A percentile compares a stretch with the other conserved stretches of the same genome.
phyloP scores from a whole-genome alignment of 805 yeast genomes.

The Candida pini region DNA sequence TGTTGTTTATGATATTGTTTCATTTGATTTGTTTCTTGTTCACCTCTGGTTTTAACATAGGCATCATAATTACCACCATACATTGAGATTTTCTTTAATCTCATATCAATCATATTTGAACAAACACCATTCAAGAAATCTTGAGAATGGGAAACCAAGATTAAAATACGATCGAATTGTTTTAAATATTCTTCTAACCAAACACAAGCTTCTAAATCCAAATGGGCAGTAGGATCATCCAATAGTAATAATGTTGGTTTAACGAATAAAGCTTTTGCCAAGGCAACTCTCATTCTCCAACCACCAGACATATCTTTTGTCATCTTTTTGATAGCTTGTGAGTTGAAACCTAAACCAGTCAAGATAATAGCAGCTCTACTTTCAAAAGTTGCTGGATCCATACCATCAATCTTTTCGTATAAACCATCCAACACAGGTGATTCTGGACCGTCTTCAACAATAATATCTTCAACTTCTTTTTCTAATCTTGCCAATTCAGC shows the following conservation, averaged over 20 bases:
- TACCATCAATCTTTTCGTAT: constrained; percentile 90
- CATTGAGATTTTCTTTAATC: constrained; percentile 63
- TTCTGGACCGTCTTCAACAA: constrained; percentile 93
- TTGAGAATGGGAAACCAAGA: constrained; percentile 95
- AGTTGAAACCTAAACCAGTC: constrained; percentile 95
- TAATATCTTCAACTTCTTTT: constrained; percentile 81
- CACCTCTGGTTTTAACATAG: constrained; percentile 89
- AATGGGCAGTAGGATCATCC: constrained; percentile 99
- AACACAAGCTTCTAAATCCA: constrained; percentile 98
- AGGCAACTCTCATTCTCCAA: constrained; percentile 99
- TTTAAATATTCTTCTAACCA: constrained; percentile 98
- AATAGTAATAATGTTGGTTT: constrained; percentile 91
- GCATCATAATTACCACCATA: constrained; percentile 99
- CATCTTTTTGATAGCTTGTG: constrained; percentile 79
- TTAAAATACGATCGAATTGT: constrained; percentile 88
- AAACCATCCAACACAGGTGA: constrained; percentile 76
- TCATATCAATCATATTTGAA: constrained; percentile 97
- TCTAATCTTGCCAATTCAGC: constrained; percentile 85
- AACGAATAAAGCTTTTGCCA: constrained; percentile 95
- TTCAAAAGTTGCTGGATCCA: constrained; percentile 97
- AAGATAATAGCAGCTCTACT: constrained; percentile 92
- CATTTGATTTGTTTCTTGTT: constrained; percentile 95
- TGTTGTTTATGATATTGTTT: constrained; percentile 96
- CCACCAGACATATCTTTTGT: constrained; percentile 99
- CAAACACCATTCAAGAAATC: constrained; percentile 99